phyloP scores from a whole-genome alignment of 164 flowering plant genomes.

The Aristolochia californica region DNA sequence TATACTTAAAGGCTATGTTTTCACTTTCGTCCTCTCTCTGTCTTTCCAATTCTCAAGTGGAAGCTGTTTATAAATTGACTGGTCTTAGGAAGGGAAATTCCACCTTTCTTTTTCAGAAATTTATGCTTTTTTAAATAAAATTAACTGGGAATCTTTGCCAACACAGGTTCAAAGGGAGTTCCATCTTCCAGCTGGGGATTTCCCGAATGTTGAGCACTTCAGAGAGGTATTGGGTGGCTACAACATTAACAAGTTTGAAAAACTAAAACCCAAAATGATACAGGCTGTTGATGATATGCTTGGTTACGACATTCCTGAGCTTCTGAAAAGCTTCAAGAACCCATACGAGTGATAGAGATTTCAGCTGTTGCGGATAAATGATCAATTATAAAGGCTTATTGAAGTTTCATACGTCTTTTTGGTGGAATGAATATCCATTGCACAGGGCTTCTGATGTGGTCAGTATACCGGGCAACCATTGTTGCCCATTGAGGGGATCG shows the following conservation, averaged over 20 bases:
- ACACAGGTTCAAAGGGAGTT: slow-evolving; percentile 70
- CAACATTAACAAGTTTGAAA: slow-evolving; percentile 84
- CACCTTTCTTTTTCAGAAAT: too few relatives aligned
- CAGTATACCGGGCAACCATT: too few relatives aligned
- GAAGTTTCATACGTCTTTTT: not conserved
- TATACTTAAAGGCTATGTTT: too few relatives aligned
- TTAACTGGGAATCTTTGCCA: not conserved
- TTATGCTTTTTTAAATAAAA: not conserved
- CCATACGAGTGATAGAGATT: slow-evolving; percentile 15
- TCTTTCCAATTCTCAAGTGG: too few relatives aligned
- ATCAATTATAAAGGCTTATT: not conserved
- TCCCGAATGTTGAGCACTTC: slow-evolving; percentile 81
- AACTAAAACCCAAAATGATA: slow-evolving; percentile 81
- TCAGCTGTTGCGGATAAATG: not conserved
- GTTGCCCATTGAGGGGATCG: too few relatives aligned
- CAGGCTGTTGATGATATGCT: slow-evolving; percentile 92
- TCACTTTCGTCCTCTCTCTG: too few relatives aligned
- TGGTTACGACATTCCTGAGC: slow-evolving; percentile 87
- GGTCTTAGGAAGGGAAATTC: too few relatives aligned
- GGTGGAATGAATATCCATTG: too few relatives aligned
- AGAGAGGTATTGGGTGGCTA: slow-evolving; percentile 65
- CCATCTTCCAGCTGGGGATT: slow-evolving; percentile 61
- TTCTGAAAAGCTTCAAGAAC: slow-evolving; percentile 53
- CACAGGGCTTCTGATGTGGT: too few relatives aligned
- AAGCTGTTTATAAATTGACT: too few relatives aligned